These are phyloP conservation scores for Dinochytrium kinnereticum DNA, from an alignment of 371 early-diverging fungal genomes.

Conservation along the genomic window DNA sequence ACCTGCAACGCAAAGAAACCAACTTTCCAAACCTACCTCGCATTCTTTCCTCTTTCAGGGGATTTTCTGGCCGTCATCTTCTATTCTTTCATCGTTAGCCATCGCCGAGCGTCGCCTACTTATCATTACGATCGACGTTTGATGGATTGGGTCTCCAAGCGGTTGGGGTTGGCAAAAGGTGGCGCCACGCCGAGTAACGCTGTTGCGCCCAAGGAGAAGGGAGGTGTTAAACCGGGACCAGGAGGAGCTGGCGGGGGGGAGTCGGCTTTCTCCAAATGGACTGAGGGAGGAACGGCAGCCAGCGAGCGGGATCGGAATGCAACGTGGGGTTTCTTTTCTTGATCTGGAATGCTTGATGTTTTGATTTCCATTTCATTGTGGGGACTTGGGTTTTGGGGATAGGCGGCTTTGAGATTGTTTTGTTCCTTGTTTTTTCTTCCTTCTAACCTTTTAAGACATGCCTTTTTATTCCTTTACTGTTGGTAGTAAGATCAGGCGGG, in stretches of 20 bases:
- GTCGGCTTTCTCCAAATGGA: background rate
- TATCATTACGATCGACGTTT: no score
- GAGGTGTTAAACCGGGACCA: background rate
- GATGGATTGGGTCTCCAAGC: conserved; percentile 3
- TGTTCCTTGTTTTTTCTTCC: background rate
- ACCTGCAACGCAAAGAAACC: no score
- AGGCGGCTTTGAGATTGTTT: background rate
- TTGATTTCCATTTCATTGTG: no score
- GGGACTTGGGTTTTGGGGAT: no score
- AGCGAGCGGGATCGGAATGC: background rate
- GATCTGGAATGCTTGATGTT: background rate
- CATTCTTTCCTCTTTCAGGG: no score
- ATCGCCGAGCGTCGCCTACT: no score
- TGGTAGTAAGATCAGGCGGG: background rate
- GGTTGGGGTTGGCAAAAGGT: background rate
- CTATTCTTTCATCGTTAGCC: no score
- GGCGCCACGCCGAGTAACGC: background rate
- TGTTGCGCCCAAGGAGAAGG: background rate
- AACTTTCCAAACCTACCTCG: no score
- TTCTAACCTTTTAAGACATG: background rate
- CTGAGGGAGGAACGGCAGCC: background rate
- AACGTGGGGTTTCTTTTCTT: background rate
- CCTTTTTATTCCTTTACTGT: no score
- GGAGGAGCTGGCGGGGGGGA: background rate
- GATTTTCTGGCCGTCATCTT: no score